phyloP scores from a whole-genome alignment of 129 eudicot genomes.

The Cynara cardunculus region DNA sequence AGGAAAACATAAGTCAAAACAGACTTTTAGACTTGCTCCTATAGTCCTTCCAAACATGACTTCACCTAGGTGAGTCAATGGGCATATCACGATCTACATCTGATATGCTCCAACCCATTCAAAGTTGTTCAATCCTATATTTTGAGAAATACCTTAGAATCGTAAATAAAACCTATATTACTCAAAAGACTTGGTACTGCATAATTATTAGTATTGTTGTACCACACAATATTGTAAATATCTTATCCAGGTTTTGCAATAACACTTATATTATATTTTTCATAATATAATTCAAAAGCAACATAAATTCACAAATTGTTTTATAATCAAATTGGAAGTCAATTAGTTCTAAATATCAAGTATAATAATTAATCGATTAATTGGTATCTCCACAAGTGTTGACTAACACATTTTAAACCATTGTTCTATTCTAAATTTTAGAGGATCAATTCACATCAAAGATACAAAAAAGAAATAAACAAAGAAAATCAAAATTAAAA shows the following conservation, averaged over 20 bases:
- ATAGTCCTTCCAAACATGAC: neutral
- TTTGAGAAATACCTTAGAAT: neutral
- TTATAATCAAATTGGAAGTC: neutral
- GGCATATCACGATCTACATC: neutral
- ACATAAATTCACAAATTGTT: neutral
- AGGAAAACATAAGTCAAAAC: neutral
- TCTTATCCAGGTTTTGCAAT: neutral
- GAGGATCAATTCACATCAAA: neutral
- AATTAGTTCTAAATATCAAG: neutral
- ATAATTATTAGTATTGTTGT: conserved; percentile 3
- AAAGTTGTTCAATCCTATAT: neutral
- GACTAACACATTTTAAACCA: neutral
- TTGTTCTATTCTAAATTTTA: neutral
- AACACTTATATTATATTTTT: neutral
- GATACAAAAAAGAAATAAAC: neutral
- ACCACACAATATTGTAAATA: neutral
- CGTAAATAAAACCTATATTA: neutral
- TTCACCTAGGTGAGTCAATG: neutral
- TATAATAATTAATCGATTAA: neutral
- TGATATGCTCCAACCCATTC: neutral
- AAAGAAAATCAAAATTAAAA: neutral
- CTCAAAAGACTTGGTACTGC: neutral
- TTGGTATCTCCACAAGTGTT: neutral
- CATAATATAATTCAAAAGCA: neutral
- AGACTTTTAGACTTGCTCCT: neutral